These are phyloP conservation scores for Coemansia sp. DNA, from an alignment of 192 early-diverging fungal species.

Conservation along the genomic window DNA sequence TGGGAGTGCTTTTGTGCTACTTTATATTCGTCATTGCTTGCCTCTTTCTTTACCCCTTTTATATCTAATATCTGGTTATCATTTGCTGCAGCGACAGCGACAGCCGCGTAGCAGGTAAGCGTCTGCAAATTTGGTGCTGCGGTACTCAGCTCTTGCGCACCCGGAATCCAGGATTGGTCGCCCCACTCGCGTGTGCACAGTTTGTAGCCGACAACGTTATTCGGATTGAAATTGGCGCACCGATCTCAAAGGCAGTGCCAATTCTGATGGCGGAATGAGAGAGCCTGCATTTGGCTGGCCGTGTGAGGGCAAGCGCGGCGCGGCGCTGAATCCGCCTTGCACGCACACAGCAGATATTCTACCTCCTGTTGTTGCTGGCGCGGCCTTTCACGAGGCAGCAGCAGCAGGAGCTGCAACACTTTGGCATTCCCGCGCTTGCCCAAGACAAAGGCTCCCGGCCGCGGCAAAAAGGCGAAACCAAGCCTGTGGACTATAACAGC, in stretches of 20 bases:
- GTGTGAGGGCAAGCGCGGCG: background rate
- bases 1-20: slow-evolving; percentile 3
- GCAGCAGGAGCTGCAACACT: background rate
- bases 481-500: background rate
- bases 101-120: slow-evolving; percentile 11
- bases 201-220: background rate
- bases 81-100: slow-evolving; percentile 5
- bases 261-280: slow-evolving; percentile 24
- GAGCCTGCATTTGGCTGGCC: background rate
- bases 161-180: background rate
- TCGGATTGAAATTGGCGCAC: slow-evolving; percentile 8
- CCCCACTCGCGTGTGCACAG: background rate
- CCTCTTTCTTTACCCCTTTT: background rate
- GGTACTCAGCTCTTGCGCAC: background rate
- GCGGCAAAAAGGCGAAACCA: background rate
- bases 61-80: background rate
- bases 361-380: background rate
- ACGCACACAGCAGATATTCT: background rate
- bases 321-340: background rate
- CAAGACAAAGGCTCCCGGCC: too few species aligned
- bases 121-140: slow-evolving; percentile 6
- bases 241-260: background rate
- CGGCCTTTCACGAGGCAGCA: background rate
- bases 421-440: background rate
- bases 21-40: background rate